Base-by-base conservation (phyloP, 768 basidiomycete species). In the Cystobasidium ongulense region DNA sequence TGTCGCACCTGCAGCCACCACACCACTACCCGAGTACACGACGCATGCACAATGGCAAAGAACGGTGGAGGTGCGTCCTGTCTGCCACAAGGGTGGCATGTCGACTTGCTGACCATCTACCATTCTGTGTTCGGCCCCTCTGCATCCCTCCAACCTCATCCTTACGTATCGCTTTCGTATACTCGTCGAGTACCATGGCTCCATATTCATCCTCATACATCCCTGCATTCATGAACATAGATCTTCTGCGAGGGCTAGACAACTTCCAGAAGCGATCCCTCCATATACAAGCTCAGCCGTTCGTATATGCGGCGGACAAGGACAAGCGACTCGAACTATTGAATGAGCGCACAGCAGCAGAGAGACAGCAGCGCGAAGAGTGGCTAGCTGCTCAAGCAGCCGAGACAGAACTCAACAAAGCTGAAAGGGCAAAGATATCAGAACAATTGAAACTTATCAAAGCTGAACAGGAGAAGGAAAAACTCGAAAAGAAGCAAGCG, bases 401-500 rank as follows among this genome's bases (percentile, higher is more conserved):
- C 10, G 36, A 46, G 15, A 36, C 63, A 64, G 63, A 64, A 25
- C 23, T 46, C 31, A 46, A 8, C 1, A 54, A 59, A n/a, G 68
- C 68, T 27, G n/a, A 59, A 36, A 53, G 53, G 4, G 27, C 25
- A 10, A 33, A 54, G 11, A 11, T 27, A 15, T 15, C 27, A 61
- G 68, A 31, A 54, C 21, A 33, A 23, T 38, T 71, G 1, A 71
- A 71, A 29, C n/a, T 27, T 10, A 31, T 71, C 1, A 54, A 46
- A 35, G 68, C 31, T 8, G 43, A 59, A 54, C 13, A 59, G 25
- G 68, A 52, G 17, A 36, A 36, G 17, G 68, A 71, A 25, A 71
- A 71, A 36, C 23, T 35, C 27, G 53, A 35, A 13, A 23, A 36
- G 18, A 54, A 71, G 13, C 33, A 71, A 36, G 46, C 21, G 4